These are phyloP conservation scores for Scytalidium sp. DNA, from an alignment of 2,329 filamentous ascomycete species.

Conservation along the genomic window DNA sequence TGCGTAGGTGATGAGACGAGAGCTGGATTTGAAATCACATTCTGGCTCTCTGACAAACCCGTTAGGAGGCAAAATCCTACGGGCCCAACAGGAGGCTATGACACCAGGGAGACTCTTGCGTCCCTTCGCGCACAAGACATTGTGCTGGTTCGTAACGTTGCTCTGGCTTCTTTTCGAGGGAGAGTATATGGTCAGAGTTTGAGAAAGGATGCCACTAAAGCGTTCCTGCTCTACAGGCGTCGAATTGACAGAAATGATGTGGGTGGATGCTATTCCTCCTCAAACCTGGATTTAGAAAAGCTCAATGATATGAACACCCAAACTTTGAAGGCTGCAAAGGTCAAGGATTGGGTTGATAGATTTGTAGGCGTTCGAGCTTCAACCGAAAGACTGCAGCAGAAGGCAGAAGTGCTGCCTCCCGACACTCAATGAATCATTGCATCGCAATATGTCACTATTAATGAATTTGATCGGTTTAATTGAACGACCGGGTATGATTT, in stretches of 20 bases:
- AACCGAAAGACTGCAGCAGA: background rate
- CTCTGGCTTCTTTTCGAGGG: conserved; percentile 69
- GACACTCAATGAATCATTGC: conserved; percentile 14
- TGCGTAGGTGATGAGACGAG: conserved; percentile 83
- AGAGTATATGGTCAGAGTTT: conserved; percentile 85
- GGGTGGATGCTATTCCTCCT: conserved; percentile 54
- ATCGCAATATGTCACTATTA: too few relatives aligned
- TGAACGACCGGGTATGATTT: too few relatives aligned
- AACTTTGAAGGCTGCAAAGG: conserved; percentile 59
- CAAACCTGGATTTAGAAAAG: conserved; percentile 36
- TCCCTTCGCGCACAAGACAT: conserved; percentile 69
- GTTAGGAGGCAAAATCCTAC: conserved; percentile 18
- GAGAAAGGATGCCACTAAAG: conserved; percentile 64
- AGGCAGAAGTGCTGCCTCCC: conserved; percentile 8
- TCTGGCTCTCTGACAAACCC: conserved; percentile 62
- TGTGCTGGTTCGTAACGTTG: conserved; percentile 76
- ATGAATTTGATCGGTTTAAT: too few relatives aligned
- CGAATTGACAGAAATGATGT: conserved; percentile 48
- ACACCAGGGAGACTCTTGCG: conserved; percentile 27
- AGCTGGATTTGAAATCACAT: conserved; percentile 76
- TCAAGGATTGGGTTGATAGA: conserved; percentile 71
- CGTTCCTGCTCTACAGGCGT: conserved; percentile 63
- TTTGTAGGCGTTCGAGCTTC: conserved; percentile 54
- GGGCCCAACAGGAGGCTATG: conserved; percentile 19
- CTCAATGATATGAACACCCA: conserved; percentile 40